Evolutionary conservation across 2,329 filamentous ascomycete genomes (phyloP).

Genomic region (Fusarium compactum): DNA sequence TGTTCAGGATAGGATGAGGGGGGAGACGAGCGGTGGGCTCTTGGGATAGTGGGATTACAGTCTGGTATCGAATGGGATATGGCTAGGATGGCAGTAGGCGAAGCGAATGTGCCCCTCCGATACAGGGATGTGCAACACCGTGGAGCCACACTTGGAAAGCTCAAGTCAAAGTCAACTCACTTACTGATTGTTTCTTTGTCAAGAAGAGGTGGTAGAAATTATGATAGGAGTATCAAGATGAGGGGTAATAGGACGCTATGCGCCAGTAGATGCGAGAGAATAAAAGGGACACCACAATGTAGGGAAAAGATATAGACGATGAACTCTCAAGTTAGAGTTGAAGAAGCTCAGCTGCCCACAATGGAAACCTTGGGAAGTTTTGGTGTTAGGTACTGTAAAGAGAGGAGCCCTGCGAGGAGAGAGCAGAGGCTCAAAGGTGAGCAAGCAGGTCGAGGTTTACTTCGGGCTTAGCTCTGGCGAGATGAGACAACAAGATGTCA

Average conservation of each 20-base stretch:
- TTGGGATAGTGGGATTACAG: constrained; percentile 31
- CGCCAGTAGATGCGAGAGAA: neutral
- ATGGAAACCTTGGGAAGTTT: constrained; percentile 27
- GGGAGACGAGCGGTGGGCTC: constrained; percentile 45
- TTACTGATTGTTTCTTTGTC: constrained; percentile 9
- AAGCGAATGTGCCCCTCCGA: constrained; percentile 49
- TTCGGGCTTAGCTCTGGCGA: constrained; percentile 25
- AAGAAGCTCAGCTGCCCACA: constrained; percentile 39
- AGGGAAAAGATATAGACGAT: neutral
- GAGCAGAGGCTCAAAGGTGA: constrained; percentile 30
- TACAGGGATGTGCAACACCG: constrained; percentile 45
- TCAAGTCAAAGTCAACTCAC: constrained; percentile 34
- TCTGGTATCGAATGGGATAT: constrained; percentile 27
- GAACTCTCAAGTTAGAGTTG: constrained; percentile 25
- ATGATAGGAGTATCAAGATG: neutral
- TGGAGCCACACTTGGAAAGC: constrained; percentile 45
- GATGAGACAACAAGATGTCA: constrained; percentile 14
- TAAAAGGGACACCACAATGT: neutral
- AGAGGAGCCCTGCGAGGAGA: constrained; percentile 12
- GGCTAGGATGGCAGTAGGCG: constrained; percentile 38
- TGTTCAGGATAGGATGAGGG: constrained; percentile 18
- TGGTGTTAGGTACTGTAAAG: constrained; percentile 29
- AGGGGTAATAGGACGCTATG: neutral
- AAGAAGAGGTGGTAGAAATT: neutral
- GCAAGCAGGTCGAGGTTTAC: constrained; percentile 7